phyloP scores from a whole-genome alignment of 169 alveolate genomes.

The Neospora caninum region DNA sequence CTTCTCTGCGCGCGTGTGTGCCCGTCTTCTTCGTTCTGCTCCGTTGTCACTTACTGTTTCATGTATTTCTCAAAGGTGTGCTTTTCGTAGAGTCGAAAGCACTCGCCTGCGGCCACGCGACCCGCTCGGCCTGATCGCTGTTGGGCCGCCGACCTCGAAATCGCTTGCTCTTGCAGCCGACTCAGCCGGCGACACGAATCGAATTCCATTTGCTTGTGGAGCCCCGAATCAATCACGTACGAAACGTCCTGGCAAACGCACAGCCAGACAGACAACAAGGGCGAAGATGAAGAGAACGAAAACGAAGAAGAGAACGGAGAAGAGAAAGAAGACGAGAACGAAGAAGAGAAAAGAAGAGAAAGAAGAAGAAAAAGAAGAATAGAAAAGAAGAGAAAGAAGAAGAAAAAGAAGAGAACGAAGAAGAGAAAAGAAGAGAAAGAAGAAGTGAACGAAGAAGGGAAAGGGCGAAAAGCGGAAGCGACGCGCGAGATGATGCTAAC shows the following conservation, averaged over 20 bases:
- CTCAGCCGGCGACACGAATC: constrained; percentile 97
- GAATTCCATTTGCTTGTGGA: constrained; percentile 97
- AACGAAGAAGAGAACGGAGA: neutral
- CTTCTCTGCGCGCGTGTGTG: neutral
- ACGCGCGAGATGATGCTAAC: too few relatives aligned
- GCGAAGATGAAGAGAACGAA: neutral
- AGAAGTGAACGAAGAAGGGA: too few relatives aligned
- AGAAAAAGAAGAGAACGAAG: too few relatives aligned
- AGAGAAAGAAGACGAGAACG: neutral
- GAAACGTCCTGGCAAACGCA: constrained; percentile 83
- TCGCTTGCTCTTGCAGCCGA: constrained; percentile 96
- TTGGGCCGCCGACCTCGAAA: constrained; percentile 98
- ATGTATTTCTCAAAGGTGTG: constrained; percentile 78
- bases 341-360: neutral
- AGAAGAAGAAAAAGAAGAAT: neutral
- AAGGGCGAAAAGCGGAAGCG: too few relatives aligned
- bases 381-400: neutral
- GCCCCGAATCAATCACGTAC: constrained; percentile 99
- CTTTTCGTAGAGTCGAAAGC: constrained; percentile 97
- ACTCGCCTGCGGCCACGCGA: constrained; percentile 98
- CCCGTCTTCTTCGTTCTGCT: too few relatives aligned
- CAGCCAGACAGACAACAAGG: neutral
- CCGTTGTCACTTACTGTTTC: neutral
- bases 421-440: neutral
- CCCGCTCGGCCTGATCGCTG: constrained; percentile 99